These are phyloP conservation scores for sorghum (Sorghum bicolor) DNA, from an alignment of 176 grass and related monocot genomes.

Conservation along the genomic window Sorghum_bicolor_NCBIv3 NC_012875.2:44836001-44836500, in stretches of 20 bases:
- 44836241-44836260: no score
- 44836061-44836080: no score
- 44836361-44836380: background rate
- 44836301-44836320: background rate
- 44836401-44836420: background rate
- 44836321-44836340: background rate
- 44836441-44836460: background rate
- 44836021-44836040: background rate
- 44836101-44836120: no score
- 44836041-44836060: background rate
- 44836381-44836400: background rate
- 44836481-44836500: background rate
- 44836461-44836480: no score
- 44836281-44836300: no score
- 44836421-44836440: constrained; percentile 20
- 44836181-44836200: background rate
- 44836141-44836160: background rate
- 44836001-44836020: background rate
- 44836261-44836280: no score
- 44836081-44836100: no score
- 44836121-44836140: background rate
- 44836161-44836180: background rate
- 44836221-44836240: no score
- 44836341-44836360: background rate
- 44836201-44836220: no score